These are phyloP conservation scores for Lactarius indigo DNA, from an alignment of 768 basidiomycete species.

Conservation along the genomic window DNA sequence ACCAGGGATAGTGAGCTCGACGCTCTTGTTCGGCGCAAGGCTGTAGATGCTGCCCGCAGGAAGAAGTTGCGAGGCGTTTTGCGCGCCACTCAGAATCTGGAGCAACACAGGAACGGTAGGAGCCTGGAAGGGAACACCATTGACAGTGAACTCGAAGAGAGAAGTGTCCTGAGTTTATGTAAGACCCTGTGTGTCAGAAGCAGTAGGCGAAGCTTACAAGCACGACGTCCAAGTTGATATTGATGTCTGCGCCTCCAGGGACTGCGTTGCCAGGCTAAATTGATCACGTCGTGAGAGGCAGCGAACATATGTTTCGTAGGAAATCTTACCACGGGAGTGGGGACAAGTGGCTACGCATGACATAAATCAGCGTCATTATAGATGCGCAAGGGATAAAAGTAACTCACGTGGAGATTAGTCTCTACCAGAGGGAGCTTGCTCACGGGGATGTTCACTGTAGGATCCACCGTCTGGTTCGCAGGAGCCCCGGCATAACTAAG, in stretches of 20 bases:
- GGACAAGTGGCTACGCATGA: slow-evolving; percentile 13
- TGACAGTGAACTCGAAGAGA: slow-evolving; percentile 33
- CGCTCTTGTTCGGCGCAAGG: slow-evolving; percentile 44
- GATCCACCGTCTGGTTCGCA: slow-evolving; percentile 32
- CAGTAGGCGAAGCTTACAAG: slow-evolving; percentile 18
- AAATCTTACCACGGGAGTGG: slow-evolving; percentile 15
- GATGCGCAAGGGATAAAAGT: not conserved
- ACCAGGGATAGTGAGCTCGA: slow-evolving; percentile 47
- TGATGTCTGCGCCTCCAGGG: slow-evolving; percentile 28
- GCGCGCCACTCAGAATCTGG: slow-evolving; percentile 55
- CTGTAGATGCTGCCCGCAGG: slow-evolving; percentile 47
- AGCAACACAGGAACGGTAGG: slow-evolving; percentile 52
- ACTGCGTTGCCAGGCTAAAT: slow-evolving; percentile 27
- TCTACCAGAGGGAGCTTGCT: slow-evolving; percentile 19
- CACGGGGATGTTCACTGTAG: slow-evolving; percentile 6
- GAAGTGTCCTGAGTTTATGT: not conserved
- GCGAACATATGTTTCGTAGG: too few species aligned
- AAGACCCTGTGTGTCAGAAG: not conserved
- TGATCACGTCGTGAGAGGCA: not conserved
- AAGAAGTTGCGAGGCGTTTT: slow-evolving; percentile 43
- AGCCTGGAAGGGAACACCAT: slow-evolving; percentile 35
- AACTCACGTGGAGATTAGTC: not conserved
- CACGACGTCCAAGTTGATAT: slow-evolving; percentile 22
- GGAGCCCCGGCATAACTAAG: slow-evolving; percentile 37
- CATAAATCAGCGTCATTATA: not conserved